Percentiles rank a stretch among this genome's conserved stretches.
Conservation (phyloP, 768 basidiomycete genomes). For the Pleurotus sapidus region DNA sequence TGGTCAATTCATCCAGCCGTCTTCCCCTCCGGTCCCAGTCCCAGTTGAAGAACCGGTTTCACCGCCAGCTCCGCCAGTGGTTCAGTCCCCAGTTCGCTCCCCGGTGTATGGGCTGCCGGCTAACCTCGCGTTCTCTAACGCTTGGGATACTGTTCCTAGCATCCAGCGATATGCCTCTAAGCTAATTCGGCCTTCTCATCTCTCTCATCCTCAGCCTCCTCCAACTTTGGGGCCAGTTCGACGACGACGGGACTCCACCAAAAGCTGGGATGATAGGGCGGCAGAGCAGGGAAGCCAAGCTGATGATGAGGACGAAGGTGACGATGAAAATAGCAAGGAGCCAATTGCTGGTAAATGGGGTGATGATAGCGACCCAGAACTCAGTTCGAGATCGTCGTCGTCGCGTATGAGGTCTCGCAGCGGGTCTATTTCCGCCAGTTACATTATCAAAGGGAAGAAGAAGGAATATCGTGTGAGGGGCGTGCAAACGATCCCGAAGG, state of each 20-base stretch:
- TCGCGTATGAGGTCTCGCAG: constrained; percentile 9
- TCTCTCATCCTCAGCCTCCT: constrained; percentile 35
- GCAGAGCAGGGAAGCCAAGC: constrained; percentile 72
- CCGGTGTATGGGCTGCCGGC: constrained; percentile 52
- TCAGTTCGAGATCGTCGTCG: constrained; percentile 8
- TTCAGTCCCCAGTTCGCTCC: constrained; percentile 29
- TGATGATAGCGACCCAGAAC: background rate
- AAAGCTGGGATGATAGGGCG: constrained; percentile 47
- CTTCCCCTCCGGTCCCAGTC: constrained; percentile 33
- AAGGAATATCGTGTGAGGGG: constrained; percentile 64
- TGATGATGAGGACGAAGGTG: constrained; percentile 56
- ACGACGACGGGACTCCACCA: constrained; percentile 27
- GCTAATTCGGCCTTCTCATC: constrained; percentile 44
- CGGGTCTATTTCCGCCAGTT: constrained; percentile 31
- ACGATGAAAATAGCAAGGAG: constrained; percentile 34
- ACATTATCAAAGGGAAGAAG: constrained; percentile 36
- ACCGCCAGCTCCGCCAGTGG: constrained; percentile 13
- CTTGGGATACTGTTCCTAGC: constrained; percentile 81
- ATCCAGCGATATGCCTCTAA: constrained; percentile 74
- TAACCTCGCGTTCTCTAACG: constrained; percentile 68
- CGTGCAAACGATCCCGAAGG: constrained; percentile 64
- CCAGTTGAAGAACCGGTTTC: constrained; percentile 28
- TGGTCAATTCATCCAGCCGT: constrained; percentile 35
- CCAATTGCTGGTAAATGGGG: constrained; percentile 9
- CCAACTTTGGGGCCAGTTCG: constrained; percentile 50